Evolutionary conservation across 371 early-diverging fungal genomes (phyloP).

Genomic region (Synchytrium microbalum): DNA sequence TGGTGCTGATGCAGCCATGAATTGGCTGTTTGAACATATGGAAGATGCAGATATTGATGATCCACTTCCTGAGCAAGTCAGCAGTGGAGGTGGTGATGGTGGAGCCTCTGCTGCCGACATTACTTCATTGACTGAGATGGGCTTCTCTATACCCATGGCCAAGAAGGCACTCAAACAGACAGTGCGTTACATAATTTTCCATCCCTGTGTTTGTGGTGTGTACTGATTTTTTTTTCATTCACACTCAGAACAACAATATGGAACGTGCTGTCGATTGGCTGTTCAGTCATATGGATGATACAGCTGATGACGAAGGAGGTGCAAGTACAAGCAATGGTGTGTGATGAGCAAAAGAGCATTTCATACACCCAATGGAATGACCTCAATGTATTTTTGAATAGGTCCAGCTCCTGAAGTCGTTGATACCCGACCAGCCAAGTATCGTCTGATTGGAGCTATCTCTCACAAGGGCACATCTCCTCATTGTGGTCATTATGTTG

Average conservation of each 20-base stretch:
- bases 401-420: conserved; percentile 1
- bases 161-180: conserved; percentile 75
- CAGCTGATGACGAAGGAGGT: conserved; percentile 15
- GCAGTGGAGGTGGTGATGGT: conserved; percentile 1
- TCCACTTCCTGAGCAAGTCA: conserved; percentile 12
- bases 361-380: too few relatives aligned
- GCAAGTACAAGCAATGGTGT: neutral
- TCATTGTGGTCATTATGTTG: conserved; percentile 95
- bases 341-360: conserved; percentile 7
- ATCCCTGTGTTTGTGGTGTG: neutral
- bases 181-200: conserved; percentile 34
- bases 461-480: conserved; percentile 96
- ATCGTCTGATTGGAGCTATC: conserved; percentile 72
- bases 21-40: conserved; percentile 92
- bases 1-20: conserved; percentile 82
- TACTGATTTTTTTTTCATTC: conserved; percentile 12
- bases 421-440: conserved; percentile 48
- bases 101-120: conserved; percentile 38
- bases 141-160: conserved; percentile 75
- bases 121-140: conserved; percentile 75
- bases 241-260: conserved; percentile 58
- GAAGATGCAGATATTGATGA: conserved; percentile 64
- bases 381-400: too few relatives aligned
- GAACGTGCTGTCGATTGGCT: conserved; percentile 94
- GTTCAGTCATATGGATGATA: conserved; percentile 77